These are phyloP conservation scores for Xylariaceae sp. DNA, from an alignment of 2,329 filamentous ascomycete genomes.

Conservation along the genomic window DNA sequence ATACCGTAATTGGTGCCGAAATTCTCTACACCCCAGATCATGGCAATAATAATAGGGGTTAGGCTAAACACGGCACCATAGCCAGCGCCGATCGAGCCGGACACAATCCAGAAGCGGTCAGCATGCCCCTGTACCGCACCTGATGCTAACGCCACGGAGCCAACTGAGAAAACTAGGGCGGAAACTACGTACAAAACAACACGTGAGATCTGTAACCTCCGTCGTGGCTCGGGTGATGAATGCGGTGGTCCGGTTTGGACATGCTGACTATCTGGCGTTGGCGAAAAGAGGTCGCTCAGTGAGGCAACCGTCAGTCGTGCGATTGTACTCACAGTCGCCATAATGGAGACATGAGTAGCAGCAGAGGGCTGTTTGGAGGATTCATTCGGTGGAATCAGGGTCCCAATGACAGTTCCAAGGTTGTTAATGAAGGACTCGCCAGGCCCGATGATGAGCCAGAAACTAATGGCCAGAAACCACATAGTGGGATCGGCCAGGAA, in stretches of 20 bases:
- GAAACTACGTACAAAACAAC: slow-evolving; percentile 75
- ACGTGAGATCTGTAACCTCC: slow-evolving; percentile 63
- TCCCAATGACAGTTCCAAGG: slow-evolving; percentile 86
- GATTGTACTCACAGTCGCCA: slow-evolving; percentile 85
- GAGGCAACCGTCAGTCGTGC: slow-evolving; percentile 86
- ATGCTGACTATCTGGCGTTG: slow-evolving; percentile 57
- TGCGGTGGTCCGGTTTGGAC: slow-evolving; percentile 41
- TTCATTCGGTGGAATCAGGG: slow-evolving; percentile 61
- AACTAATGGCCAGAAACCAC: slow-evolving; percentile 90
- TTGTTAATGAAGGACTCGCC: slow-evolving; percentile 99
- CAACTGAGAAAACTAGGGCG: slow-evolving; percentile 67
- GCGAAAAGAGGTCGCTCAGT: slow-evolving; percentile 81
- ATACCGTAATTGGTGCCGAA: slow-evolving; percentile 98
- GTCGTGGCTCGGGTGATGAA: slow-evolving; percentile 34
- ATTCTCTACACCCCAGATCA: slow-evolving; percentile 98
- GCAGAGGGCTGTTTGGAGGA: slow-evolving; percentile 53
- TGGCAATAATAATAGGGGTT: slow-evolving; percentile 87
- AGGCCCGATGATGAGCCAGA: slow-evolving; percentile 88
- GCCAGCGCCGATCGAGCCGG: slow-evolving; percentile 77
- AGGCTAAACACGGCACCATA: slow-evolving; percentile 91
- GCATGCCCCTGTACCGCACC: slow-evolving; percentile 70
- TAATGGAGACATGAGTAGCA: slow-evolving; percentile 87
- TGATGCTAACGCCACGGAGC: slow-evolving; percentile 72
- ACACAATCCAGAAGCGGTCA: slow-evolving; percentile 80
- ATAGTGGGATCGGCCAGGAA: slow-evolving; percentile 88